These are phyloP conservation scores for Acephala macrosclerotiorum DNA, from an alignment of 2,329 filamentous ascomycete species.

Conservation along the genomic window DNA sequence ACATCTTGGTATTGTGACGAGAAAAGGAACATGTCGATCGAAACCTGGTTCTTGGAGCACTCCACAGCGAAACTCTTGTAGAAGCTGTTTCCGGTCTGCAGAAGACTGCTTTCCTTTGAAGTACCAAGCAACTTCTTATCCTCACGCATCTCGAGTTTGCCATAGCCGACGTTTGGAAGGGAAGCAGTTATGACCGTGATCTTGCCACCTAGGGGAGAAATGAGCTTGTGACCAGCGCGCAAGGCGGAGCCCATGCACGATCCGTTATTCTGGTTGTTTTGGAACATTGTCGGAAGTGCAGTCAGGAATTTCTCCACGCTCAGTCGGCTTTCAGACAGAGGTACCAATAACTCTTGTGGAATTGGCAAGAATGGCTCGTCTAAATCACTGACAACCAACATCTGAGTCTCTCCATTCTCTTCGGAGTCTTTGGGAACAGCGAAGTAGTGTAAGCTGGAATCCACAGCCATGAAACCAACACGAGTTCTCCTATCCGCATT, in stretches of 20 bases:
- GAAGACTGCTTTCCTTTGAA: constrained; percentile 83
- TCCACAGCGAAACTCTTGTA: constrained; percentile 99
- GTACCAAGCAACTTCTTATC: constrained; percentile 97
- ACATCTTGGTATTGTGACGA: constrained; percentile 97
- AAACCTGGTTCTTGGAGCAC: constrained; percentile 98
- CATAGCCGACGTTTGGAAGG: constrained; percentile 87
- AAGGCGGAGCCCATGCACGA: constrained; percentile 97
- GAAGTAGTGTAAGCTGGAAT: constrained; percentile 96
- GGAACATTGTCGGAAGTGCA: constrained; percentile 96
- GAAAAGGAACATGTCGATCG: constrained; percentile 98
- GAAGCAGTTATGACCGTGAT: constrained; percentile 90
- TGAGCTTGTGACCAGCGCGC: constrained; percentile 92
- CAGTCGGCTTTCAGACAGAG: constrained; percentile 84
- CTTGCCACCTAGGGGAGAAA: constrained; percentile 93
- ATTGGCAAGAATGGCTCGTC: constrained; percentile 97
- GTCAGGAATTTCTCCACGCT: constrained; percentile 92
- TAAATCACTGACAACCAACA: constrained; percentile 93
- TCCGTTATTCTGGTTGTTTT: constrained; percentile 85
- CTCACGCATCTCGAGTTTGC: constrained; percentile 91
- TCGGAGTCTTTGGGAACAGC: constrained; percentile 88
- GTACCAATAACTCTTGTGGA: constrained; percentile 89
- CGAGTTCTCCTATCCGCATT: constrained; percentile 94
- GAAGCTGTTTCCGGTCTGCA: constrained; percentile 94
- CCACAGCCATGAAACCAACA: constrained; percentile 93
- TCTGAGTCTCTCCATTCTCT: constrained; percentile 83